phyloP scores from a whole-genome alignment of 2,329 filamentous ascomycete genomes.

The Botryotinia globosa region DNA sequence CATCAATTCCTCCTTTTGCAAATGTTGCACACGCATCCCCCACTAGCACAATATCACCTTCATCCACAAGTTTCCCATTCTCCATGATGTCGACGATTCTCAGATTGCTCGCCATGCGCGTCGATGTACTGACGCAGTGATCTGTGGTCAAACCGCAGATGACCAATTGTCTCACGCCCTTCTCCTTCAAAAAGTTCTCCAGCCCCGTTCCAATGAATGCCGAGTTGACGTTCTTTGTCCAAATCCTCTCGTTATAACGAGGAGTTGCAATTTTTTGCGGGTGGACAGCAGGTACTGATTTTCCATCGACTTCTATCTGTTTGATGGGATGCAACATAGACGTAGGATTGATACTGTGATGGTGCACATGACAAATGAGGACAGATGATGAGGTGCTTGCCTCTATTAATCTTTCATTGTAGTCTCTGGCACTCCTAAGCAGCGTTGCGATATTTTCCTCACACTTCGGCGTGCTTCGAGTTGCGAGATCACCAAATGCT shows the following conservation, averaged over 20 bases:
- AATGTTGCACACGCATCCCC: slow-evolving; percentile 7
- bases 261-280: neutral
- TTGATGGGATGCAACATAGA: slow-evolving; percentile 5
- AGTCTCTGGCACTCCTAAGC: neutral
- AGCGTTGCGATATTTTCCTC: slow-evolving; percentile 7
- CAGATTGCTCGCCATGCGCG: slow-evolving; percentile 2
- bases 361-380: slow-evolving; percentile 3
- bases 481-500: slow-evolving; percentile 8
- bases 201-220: neutral
- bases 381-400: neutral
- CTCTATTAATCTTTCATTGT: neutral
- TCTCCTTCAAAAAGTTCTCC: neutral
- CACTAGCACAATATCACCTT: neutral
- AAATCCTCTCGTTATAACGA: neutral
- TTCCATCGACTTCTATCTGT: neutral
- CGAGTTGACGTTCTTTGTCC: slow-evolving; percentile 4
- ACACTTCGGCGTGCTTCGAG: neutral
- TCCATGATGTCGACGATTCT: slow-evolving; percentile 6
- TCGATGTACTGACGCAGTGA: slow-evolving; percentile 1
- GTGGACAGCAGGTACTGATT: neutral
- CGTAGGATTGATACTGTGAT: slow-evolving; percentile 3
- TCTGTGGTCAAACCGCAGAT: slow-evolving; percentile 6
- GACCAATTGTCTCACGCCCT: slow-evolving; percentile 2
- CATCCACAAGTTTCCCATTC: neutral
- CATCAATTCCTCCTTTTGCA: neutral